These are phyloP conservation scores for Sporothrix euskadiensis DNA, from an alignment of 2,329 filamentous ascomycete genomes.

Conservation along the genomic window DNA sequence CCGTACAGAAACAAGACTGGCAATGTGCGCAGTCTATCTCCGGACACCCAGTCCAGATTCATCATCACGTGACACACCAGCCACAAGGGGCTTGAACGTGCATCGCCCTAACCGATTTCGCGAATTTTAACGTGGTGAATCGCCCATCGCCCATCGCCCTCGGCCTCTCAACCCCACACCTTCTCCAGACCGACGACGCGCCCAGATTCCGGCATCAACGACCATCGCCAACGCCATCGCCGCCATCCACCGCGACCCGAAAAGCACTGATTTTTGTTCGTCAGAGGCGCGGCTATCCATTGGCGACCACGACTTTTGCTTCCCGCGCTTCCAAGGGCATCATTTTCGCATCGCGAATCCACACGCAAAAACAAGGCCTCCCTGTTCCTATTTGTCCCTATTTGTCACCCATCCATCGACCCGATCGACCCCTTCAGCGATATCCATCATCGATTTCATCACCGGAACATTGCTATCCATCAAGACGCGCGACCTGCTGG, in stretches of 20 bases:
- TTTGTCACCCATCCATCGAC: constrained; percentile 8
- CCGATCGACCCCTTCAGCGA: neutral
- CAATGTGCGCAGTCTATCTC: neutral
- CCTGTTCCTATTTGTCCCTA: neutral
- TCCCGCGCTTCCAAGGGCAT: neutral
- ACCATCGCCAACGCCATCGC: constrained; percentile 25
- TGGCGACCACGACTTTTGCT: neutral
- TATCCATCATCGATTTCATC: constrained; percentile 21
- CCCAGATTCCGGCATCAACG: constrained; percentile 27
- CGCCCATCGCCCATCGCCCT: constrained; percentile 16
- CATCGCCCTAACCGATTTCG: constrained; percentile 24
- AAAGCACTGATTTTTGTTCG: constrained; percentile 1
- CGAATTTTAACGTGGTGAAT: constrained; percentile 13
- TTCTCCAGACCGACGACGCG: constrained; percentile 27
- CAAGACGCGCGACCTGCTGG: neutral
- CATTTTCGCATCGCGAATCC: neutral
- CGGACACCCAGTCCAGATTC: neutral
- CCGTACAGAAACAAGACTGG: too few species aligned
- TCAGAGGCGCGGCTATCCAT: neutral
- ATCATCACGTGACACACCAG: constrained; percentile 18
- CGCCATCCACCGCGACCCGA: neutral
- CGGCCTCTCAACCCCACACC: constrained; percentile 28
- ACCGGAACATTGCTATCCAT: constrained; percentile 9
- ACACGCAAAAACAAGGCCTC: neutral
- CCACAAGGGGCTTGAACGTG: constrained; percentile 19